Evolutionary conservation across 2,329 filamentous ascomycete genomes (phyloP).

Genomic region (Westerdykella ornata): DNA sequence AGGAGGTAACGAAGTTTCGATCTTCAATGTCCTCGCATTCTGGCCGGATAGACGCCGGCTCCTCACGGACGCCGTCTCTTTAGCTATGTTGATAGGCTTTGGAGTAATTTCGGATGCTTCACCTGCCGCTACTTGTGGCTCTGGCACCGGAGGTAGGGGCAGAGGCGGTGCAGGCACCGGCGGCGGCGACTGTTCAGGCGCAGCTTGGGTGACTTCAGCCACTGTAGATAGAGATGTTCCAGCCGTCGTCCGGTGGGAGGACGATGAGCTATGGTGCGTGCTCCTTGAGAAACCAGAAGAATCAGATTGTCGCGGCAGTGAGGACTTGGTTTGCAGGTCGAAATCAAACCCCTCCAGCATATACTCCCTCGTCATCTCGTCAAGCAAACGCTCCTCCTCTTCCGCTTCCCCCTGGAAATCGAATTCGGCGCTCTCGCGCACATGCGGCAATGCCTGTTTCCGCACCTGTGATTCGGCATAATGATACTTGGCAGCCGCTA

Average conservation of each 20-base stretch:
- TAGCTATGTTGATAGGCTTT: slow-evolving; percentile 19
- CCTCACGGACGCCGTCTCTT: slow-evolving; percentile 50
- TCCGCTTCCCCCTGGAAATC: slow-evolving; percentile 38
- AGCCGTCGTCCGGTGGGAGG: slow-evolving; percentile 63
- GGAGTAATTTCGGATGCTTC: slow-evolving; percentile 26
- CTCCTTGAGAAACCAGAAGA: slow-evolving; percentile 71
- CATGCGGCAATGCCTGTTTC: slow-evolving; percentile 42
- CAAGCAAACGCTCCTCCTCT: slow-evolving; percentile 53
- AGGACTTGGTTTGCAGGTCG: slow-evolving; percentile 59
- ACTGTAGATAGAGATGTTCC: slow-evolving; percentile 66
- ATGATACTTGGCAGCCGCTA: slow-evolving; percentile 54
- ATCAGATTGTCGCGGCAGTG: slow-evolving; percentile 70
- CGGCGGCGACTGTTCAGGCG: slow-evolving; percentile 26
- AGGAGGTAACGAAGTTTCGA: slow-evolving; percentile 59
- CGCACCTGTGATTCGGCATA: slow-evolving; percentile 46
- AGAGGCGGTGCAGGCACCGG: slow-evolving; percentile 24
- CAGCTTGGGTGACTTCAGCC: slow-evolving; percentile 51
- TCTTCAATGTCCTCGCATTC: slow-evolving; percentile 76
- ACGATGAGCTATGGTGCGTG: slow-evolving; percentile 74
- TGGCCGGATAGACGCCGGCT: slow-evolving; percentile 74
- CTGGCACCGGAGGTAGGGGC: slow-evolving; percentile 28
- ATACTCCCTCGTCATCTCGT: slow-evolving; percentile 82
- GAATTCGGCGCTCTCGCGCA: slow-evolving; percentile 34
- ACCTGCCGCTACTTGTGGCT: slow-evolving; percentile 20
- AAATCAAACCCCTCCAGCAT: slow-evolving; percentile 78